Base-by-base conservation (phyloP, 805 yeast genomes). In the Metschnikowia lunata region DNA sequence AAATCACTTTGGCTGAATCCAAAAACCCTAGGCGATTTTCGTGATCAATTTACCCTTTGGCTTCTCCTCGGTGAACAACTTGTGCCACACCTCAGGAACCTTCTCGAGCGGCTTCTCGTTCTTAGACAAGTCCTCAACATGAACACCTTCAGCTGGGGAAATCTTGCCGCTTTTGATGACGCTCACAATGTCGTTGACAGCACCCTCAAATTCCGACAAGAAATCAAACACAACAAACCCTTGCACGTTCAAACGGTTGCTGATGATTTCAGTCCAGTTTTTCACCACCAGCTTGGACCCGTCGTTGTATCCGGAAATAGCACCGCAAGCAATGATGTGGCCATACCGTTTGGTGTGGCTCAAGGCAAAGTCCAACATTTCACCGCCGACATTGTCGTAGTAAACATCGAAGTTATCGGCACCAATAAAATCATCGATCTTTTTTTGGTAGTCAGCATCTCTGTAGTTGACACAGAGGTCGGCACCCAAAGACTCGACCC, bases 301-400 rank as follows among this genome's bases (percentile, higher is more conserved):
- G 48, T 74, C 74, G 55, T 79, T 76, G 59, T 80, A 82, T 39
- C 78, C 77, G 30, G 85, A 63, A 47, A 82, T 78, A 9, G 81
- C 71, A 48, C 88, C 88, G 63, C 85, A 79, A n/a, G 79, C 82
- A 43, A 80, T 57, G 33, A 83, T 63, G 30, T 58, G 63, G 36
- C 79, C 81, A 32, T 56, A 58, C 7, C 57, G 59, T 48, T 68
- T 76, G 45, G 71, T 56, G 47, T 60, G 55, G 6, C 51, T 44
- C 48, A 75, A 60, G 42, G 75, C 74, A 23, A 65, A 59, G 50
- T 75, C 78, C 54, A 82, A 67, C 15, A 76, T 68, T 40, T 71
- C 67, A 33, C 87, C 88, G 38, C 87, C 88, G 31, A 82, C 87
- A 50, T 76, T 76, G 58, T 82, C 88, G 49, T 69, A 78, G 60